Percentiles rank a stretch among this genome's conserved stretches.
phyloP scores from a whole-genome alignment of 1,139 yeast genomes.

The Blastobotrys malaysiensis region DNA sequence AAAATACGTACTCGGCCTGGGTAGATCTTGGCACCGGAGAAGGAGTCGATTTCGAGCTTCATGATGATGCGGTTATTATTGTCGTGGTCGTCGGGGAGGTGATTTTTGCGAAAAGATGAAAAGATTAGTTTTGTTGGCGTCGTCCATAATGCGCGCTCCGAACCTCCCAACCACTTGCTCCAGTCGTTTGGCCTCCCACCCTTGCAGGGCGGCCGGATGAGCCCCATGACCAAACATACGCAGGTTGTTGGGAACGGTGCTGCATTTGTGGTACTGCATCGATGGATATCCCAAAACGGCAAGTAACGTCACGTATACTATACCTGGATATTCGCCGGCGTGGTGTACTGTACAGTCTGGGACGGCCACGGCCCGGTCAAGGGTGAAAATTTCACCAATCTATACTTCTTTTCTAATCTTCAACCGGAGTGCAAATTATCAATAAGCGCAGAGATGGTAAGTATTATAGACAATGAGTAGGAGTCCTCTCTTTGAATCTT shows the following conservation, averaged over 20 bases:
- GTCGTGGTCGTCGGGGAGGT: conserved; percentile 7
- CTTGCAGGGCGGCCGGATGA: neutral
- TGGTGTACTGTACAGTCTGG: neutral
- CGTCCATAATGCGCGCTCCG: conserved; percentile 1
- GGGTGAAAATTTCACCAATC: neutral
- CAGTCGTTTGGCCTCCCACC: no score
- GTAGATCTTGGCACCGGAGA: conserved; percentile 99
- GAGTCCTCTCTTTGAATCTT: no score
- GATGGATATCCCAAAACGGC: neutral
- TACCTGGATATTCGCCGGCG: neutral
- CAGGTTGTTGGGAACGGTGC: neutral
- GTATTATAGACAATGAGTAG: conserved; percentile 39
- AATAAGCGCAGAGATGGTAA: conserved; percentile 90
- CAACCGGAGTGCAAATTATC: conserved; percentile 77
- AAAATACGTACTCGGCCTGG: conserved; percentile 72
- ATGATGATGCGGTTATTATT: conserved; percentile 38
- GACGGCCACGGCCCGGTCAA: neutral
- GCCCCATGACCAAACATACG: neutral
- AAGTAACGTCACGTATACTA: neutral
- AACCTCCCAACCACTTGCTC: neutral
- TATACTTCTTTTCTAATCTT: neutral
- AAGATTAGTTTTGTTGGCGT: neutral
- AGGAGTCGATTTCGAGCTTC: conserved; percentile 99
- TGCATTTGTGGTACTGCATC: neutral
- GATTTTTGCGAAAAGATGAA: conserved; percentile 3